Evolutionary conservation across 169 alveolate species (phyloP).

Genomic region (Nephromyces sp.): DNA sequence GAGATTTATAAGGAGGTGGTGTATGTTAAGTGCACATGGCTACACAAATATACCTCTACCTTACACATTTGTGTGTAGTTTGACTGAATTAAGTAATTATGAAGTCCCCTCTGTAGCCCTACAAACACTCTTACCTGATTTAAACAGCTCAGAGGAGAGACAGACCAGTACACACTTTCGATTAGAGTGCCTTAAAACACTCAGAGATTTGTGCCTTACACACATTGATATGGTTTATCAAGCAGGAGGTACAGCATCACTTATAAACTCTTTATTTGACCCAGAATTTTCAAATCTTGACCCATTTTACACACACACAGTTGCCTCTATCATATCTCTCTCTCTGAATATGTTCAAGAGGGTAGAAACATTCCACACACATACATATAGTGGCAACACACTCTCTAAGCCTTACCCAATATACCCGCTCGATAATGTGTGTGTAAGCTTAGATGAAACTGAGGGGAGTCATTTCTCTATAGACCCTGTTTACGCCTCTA

Average conservation of each 20-base stretch:
- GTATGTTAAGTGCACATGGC: neutral
- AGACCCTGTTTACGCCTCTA: too few species aligned
- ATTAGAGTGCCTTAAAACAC: neutral
- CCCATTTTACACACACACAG: neutral
- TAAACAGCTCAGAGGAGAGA: too few species aligned
- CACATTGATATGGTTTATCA: neutral
- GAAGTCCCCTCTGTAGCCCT: too few species aligned
- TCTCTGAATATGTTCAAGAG: too few species aligned
- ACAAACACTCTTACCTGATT: too few species aligned
- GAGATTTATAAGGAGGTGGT: neutral
- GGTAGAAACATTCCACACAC: neutral
- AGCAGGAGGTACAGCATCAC: neutral
- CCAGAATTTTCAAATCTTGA: neutral
- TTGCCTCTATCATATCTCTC: neutral
- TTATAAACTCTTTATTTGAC: neutral
- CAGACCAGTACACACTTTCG: neutral
- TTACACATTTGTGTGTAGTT: neutral
- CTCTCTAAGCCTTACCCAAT: neutral
- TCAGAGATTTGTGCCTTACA: neutral
- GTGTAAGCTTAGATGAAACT: too few species aligned
- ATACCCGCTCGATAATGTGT: too few species aligned
- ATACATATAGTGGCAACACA: neutral
- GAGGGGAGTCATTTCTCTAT: too few species aligned
- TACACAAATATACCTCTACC: neutral
- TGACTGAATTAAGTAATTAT: neutral